These are phyloP conservation scores for Medicago ruthenica DNA, from an alignment of 306 rosid genomes.

Conservation along the genomic window DNA sequence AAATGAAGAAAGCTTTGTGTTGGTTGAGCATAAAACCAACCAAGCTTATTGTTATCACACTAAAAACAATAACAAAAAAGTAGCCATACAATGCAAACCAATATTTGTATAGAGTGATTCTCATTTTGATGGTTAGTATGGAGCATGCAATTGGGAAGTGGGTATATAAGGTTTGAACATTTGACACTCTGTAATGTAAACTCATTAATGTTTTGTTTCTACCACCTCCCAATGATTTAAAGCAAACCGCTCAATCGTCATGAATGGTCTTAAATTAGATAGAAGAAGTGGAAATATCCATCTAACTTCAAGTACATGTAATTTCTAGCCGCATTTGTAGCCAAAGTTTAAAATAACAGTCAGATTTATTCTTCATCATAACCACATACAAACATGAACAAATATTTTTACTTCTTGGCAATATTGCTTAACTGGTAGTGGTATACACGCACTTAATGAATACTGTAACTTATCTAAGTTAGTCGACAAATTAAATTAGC, in stretches of 20 bases:
- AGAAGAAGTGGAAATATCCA: neutral
- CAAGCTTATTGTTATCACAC: constrained; percentile 20
- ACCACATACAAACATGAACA: neutral
- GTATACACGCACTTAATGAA: too few species aligned
- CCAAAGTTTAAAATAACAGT: constrained; percentile 21
- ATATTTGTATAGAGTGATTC: neutral
- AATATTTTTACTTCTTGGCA: constrained; percentile 6
- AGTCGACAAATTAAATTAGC: too few species aligned
- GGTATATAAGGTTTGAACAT: constrained; percentile 32
- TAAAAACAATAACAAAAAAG: constrained; percentile 17
- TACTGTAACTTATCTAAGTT: too few species aligned
- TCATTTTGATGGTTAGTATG: constrained; percentile 25
- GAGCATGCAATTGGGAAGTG: constrained; percentile 1
- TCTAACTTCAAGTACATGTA: constrained; percentile 30
- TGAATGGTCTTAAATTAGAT: neutral
- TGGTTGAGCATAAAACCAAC: constrained; percentile 38
- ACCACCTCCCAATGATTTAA: constrained; percentile 51
- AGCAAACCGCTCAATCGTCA: constrained; percentile 50
- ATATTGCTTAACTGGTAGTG: neutral
- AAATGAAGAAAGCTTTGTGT: constrained; percentile 73
- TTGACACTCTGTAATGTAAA: constrained; percentile 10
- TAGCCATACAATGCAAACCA: constrained; percentile 21
- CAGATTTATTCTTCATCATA: neutral
- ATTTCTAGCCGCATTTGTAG: constrained; percentile 50
- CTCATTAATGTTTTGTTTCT: constrained; percentile 44